These are phyloP conservation scores for Prunus mume DNA, from an alignment of 306 rosid species.

Conservation along the genomic window DNA sequence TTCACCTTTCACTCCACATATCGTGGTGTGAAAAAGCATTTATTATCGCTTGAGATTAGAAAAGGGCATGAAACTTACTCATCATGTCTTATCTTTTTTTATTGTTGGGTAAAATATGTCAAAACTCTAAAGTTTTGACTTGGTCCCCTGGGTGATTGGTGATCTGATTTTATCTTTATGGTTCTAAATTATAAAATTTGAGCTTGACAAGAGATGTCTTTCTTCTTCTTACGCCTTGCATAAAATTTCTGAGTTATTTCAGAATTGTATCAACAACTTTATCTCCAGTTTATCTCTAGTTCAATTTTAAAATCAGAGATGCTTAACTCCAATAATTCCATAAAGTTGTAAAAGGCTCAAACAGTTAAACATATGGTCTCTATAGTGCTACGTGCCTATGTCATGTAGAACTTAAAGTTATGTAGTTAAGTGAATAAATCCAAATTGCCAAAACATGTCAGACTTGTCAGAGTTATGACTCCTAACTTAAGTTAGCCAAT, in stretches of 20 bases:
- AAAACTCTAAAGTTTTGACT: background rate
- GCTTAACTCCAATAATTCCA: slow-evolving; percentile 5
- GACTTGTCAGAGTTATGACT: background rate
- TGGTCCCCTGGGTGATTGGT: background rate
- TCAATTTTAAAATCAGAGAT: background rate
- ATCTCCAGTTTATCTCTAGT: background rate
- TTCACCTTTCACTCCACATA: background rate
- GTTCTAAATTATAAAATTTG: no score
- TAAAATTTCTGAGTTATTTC: background rate
- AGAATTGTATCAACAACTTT: background rate
- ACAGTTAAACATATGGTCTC: background rate
- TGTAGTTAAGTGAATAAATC: background rate
- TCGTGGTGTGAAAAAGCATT: background rate
- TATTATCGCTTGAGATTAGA: background rate
- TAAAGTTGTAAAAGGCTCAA: background rate
- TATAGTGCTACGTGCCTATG: background rate
- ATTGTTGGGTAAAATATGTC: background rate
- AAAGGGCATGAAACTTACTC: background rate
- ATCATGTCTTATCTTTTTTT: background rate
- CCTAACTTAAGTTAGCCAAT: background rate
- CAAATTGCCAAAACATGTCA: background rate
- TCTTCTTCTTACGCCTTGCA: background rate
- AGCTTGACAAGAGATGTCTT: no score
- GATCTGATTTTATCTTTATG: no score
- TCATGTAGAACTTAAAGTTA: background rate